Conservation (phyloP, 73 alveolate species). For the Tetrahymena malaccensis region DNA sequence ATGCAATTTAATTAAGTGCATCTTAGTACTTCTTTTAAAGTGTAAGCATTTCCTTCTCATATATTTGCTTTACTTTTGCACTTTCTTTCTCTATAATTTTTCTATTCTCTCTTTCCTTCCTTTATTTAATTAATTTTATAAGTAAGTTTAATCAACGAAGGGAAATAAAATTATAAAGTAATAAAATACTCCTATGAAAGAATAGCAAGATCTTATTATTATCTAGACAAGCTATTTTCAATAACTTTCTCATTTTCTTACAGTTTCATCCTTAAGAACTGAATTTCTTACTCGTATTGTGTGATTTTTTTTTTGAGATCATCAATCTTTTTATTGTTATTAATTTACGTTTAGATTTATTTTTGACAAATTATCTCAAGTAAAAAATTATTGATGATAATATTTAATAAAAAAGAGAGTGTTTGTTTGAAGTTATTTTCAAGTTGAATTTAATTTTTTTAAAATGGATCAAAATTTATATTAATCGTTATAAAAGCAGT, state of each 20-base stretch:
- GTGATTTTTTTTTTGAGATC: neutral
- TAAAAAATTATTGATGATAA: neutral
- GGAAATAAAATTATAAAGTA: neutral
- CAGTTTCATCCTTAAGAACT: neutral
- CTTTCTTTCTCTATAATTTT: neutral
- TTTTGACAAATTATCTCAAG: too few relatives aligned
- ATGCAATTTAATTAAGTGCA: neutral
- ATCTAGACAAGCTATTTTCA: neutral
- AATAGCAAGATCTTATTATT: neutral
- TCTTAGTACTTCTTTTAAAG: neutral
- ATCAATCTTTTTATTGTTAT: neutral
- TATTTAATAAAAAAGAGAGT: neutral
- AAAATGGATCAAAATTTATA: neutral
- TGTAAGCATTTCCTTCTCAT: neutral
- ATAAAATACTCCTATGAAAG: neutral
- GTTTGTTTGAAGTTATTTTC: neutral
- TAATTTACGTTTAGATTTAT: neutral
- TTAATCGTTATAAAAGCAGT: neutral
- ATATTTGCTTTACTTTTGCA: neutral
- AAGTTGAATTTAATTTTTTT: neutral
- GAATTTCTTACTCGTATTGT: neutral
- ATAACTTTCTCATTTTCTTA: neutral
- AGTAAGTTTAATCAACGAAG: neutral
- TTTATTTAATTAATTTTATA: neutral
- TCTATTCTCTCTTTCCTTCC: neutral